Evolutionary conservation across 768 basidiomycete species (phyloP).

Genomic region (Fomitopsis serialis): DNA sequence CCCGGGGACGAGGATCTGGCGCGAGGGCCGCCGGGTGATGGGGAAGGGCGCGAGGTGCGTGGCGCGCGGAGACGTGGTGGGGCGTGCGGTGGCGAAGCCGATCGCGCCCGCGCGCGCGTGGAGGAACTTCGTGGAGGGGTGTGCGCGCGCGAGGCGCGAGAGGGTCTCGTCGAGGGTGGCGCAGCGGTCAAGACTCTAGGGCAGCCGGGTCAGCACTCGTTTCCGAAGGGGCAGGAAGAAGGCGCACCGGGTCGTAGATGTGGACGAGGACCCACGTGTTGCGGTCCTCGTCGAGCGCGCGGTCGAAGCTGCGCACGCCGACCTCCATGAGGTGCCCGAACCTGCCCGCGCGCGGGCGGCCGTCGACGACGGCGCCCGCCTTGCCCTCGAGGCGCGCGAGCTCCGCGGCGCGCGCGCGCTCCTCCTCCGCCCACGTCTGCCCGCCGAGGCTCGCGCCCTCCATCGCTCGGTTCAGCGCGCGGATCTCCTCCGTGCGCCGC

Average conservation of each 20-base stretch:
- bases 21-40: constrained; percentile 13
- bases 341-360: constrained; percentile 42
- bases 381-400: constrained; percentile 39
- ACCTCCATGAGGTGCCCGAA: constrained; percentile 84
- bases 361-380: constrained; percentile 17
- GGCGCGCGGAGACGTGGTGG: constrained; percentile 20
- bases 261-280: constrained; percentile 82
- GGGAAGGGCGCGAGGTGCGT: constrained; percentile 11
- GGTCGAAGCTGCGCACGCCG: constrained; percentile 64
- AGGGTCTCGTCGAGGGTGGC: constrained; percentile 64
- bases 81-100: constrained; percentile 47
- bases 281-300: constrained; percentile 69
- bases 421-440: constrained; percentile 75
- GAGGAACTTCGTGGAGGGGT: constrained; percentile 76
- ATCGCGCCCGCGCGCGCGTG: constrained; percentile 71
- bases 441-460: constrained; percentile 62
- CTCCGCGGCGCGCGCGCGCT: constrained; percentile 44
- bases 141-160: constrained; percentile 59
- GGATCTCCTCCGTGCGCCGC: constrained; percentile 45
- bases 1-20: constrained; percentile 17
- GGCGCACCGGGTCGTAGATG: constrained; percentile 72
- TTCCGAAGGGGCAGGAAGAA: neutral
- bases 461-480: constrained; percentile 50
- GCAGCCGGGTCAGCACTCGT: neutral
- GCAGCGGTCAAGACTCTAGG: constrained; percentile 72